Percentiles rank a stretch among this genome's conserved stretches.
Evolutionary conservation across 2,329 filamentous ascomycete species (phyloP).

Genomic region (Fusarium tricinctum): DNA sequence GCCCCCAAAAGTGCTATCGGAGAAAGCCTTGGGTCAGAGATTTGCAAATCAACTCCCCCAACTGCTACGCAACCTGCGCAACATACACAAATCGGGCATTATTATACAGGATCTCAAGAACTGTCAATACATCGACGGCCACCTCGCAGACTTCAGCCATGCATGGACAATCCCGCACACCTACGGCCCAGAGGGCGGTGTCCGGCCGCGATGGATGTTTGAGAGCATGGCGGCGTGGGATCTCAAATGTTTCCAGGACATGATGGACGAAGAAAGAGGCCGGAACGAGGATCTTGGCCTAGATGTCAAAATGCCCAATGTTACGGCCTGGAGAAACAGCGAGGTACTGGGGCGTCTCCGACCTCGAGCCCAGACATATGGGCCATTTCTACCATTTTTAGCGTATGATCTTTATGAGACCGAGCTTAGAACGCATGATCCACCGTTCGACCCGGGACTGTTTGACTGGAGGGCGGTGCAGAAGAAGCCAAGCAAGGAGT

Average conservation of each 20-base stretch:
- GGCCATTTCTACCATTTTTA: slow-evolving; percentile 16
- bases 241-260: slow-evolving; percentile 1
- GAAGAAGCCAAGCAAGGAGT: neutral
- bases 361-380: neutral
- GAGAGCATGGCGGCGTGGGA: slow-evolving; percentile 34
- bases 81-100: slow-evolving; percentile 23
- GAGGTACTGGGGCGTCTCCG: neutral
- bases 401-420: neutral
- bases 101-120: slow-evolving; percentile 22
- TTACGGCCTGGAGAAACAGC: neutral
- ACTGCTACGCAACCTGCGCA: slow-evolving; percentile 15
- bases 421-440: neutral
- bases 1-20: neutral
- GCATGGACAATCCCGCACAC: slow-evolving; percentile 32
- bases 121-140: slow-evolving; percentile 15
- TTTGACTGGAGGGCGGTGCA: slow-evolving; percentile 22
- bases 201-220: slow-evolving; percentile 8
- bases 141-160: slow-evolving; percentile 8
- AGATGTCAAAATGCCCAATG: neutral
- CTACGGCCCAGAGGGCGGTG: neutral
- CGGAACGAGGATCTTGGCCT: fast-evolving
- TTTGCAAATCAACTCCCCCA: neutral
- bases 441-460: slow-evolving; percentile 14
- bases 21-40: neutral
- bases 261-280: neutral